Conservation (phyloP, 345 rosid species). For the Atalantia buxifolia region DNA sequence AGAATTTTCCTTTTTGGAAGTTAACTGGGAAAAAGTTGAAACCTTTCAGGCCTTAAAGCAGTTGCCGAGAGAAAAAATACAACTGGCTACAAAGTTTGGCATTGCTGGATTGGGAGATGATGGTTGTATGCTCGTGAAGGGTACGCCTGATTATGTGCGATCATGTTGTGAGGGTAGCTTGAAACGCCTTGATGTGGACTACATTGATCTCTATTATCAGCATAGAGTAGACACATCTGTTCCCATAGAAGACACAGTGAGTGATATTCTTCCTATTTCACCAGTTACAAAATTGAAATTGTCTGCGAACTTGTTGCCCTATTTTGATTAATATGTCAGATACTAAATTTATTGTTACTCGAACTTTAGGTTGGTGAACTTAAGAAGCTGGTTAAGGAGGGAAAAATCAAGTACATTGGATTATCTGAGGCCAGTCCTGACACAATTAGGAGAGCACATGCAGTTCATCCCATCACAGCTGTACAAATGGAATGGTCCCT, state of each 20-base stretch:
- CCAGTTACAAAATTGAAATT: neutral
- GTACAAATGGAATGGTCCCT: constrained; percentile 22
- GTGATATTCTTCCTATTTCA: neutral
- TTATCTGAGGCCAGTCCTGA: constrained; percentile 22
- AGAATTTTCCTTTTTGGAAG: neutral
- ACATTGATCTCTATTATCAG: constrained; percentile 33
- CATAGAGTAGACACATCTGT: constrained; percentile 25
- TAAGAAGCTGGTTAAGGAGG: constrained; percentile 19
- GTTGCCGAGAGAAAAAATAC: constrained; percentile 28
- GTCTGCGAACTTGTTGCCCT: neutral
- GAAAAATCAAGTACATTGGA: constrained; percentile 21
- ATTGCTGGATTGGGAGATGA: neutral
- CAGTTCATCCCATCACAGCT: constrained; percentile 20
- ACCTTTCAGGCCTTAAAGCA: constrained; percentile 24
- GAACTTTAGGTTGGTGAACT: constrained; percentile 12
- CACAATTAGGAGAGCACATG: constrained; percentile 22
- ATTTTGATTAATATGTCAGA: neutral
- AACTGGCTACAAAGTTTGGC: constrained; percentile 31
- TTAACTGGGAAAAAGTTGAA: neutral
- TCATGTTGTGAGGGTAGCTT: constrained; percentile 28
- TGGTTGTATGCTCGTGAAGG: neutral
- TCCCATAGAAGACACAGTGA: constrained; percentile 33
- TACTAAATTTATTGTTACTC: neutral
- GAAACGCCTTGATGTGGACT: constrained; percentile 30
- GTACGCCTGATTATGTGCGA: constrained; percentile 32